phyloP scores from a whole-genome alignment of 345 rosid genomes.

The Gossypium mustelinum region DNA sequence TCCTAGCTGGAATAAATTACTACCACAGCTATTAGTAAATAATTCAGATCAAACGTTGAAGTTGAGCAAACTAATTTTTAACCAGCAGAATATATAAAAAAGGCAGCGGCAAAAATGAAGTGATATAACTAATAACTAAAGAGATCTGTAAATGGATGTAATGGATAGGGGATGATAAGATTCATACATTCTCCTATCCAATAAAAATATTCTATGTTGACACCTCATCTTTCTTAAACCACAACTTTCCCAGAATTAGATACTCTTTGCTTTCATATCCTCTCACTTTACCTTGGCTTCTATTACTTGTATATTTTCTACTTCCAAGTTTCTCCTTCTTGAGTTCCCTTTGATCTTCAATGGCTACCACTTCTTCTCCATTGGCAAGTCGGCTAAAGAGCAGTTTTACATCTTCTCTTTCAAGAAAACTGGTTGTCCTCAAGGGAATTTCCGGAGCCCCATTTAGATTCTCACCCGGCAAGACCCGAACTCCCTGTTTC shows the following conservation, averaged over 20 bases:
- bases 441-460: conserved; percentile 65
- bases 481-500: conserved; percentile 45
- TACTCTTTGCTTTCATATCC: background rate
- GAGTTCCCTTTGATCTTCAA: conserved; percentile 8
- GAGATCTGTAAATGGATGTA: background rate
- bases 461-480: conserved; percentile 47
- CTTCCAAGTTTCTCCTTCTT: conserved; percentile 12
- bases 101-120: too few relatives aligned
- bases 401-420: conserved; percentile 53
- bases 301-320: background rate
- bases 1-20: too few relatives aligned
- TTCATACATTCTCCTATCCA: conserved; percentile 22
- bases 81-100: too few relatives aligned
- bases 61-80: too few relatives aligned
- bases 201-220: conserved; percentile 20
- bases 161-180: conserved; percentile 47
- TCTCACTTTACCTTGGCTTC: background rate
- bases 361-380: conserved; percentile 70
- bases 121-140: too few relatives aligned
- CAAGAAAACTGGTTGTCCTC: conserved; percentile 42
- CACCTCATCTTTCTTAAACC: conserved; percentile 31
- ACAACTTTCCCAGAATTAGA: conserved; percentile 22
- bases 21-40: too few relatives aligned
- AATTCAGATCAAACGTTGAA: too few relatives aligned
- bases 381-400: conserved; percentile 84